Evolutionary conservation across 805 yeast species (phyloP).

Genomic region (Saccharomycopsis sp.): DNA sequence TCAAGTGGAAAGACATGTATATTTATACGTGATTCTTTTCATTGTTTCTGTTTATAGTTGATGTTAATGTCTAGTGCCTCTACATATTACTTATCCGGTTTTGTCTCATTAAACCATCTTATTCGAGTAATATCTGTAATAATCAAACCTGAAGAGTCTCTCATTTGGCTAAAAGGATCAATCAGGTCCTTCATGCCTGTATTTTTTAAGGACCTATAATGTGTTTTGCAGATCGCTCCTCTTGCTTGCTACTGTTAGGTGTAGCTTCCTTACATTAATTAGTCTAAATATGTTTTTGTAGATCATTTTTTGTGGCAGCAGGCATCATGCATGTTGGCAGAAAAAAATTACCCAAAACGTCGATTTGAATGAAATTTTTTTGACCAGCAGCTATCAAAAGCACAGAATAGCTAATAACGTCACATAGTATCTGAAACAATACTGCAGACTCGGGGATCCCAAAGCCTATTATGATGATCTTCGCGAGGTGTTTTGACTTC

Average conservation of each 20-base stretch:
- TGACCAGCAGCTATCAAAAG: no score
- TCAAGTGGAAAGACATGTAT: not conserved
- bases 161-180: not conserved
- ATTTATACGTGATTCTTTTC: not conserved
- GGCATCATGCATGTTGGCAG: not conserved
- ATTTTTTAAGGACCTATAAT: not conserved
- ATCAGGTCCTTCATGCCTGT: not conserved
- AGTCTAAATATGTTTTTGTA: not conserved
- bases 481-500: no score
- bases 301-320: not conserved
- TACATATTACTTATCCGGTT: not conserved
- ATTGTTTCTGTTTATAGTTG: no score
- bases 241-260: no score
- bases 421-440: no score
- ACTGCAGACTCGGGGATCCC: no score
- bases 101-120: not conserved
- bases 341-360: slow-evolving; percentile 1
- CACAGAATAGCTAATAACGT: no score
- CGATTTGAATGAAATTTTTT: not conserved
- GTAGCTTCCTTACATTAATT: no score
- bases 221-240: no score
- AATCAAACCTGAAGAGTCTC: not conserved
- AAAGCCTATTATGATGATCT: no score
- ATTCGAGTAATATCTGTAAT: not conserved
- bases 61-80: no score